Evolutionary conservation across 257 asterid genomes (phyloP).

Genomic region (Cinchona pubescens): DNA sequence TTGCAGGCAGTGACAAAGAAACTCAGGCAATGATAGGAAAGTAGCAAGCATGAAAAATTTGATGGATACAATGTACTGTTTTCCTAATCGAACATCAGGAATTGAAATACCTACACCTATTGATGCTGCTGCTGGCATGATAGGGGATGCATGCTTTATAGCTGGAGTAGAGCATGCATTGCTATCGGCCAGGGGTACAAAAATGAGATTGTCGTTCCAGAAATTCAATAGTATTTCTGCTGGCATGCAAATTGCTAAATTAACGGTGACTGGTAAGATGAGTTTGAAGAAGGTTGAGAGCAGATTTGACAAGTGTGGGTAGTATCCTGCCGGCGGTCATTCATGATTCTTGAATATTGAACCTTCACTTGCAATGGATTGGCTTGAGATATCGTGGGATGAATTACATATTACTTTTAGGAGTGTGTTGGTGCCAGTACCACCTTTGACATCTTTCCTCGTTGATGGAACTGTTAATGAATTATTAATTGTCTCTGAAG

Average conservation of each 20-base stretch:
- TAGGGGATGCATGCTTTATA: slow-evolving; percentile 31
- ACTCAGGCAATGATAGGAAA: slow-evolving; percentile 21
- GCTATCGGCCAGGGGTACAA: slow-evolving; percentile 41
- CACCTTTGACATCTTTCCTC: slow-evolving; percentile 2
- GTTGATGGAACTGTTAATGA: not conserved
- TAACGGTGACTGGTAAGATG: too few species aligned
- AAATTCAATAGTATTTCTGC: too few species aligned
- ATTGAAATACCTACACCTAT: too few species aligned
- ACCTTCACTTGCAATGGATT: slow-evolving; percentile 98
- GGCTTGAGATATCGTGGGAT: slow-evolving; percentile 96
- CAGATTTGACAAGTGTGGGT: slow-evolving; percentile 37
- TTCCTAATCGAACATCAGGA: too few species aligned
- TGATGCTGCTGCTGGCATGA: too few species aligned
- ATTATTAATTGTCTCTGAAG: not conserved
- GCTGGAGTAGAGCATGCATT: slow-evolving; percentile 43
- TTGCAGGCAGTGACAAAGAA: slow-evolving; percentile 43
- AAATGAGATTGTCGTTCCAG: too few species aligned
- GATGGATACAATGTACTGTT: too few species aligned
- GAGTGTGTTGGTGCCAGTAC: slow-evolving; percentile 97
- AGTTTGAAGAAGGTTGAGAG: too few species aligned
- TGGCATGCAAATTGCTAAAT: too few species aligned
- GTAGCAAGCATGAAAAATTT: slow-evolving; percentile 16
- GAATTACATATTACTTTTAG: slow-evolving; percentile 77
- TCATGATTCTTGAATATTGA: slow-evolving; percentile 74
- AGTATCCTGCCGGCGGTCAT: slow-evolving; percentile 34